Evolutionary conservation across 2,329 filamentous ascomycete species (phyloP), one percentile per base, ranked within the genome.

Genomic region (Xylariaceae sp.): DNA sequence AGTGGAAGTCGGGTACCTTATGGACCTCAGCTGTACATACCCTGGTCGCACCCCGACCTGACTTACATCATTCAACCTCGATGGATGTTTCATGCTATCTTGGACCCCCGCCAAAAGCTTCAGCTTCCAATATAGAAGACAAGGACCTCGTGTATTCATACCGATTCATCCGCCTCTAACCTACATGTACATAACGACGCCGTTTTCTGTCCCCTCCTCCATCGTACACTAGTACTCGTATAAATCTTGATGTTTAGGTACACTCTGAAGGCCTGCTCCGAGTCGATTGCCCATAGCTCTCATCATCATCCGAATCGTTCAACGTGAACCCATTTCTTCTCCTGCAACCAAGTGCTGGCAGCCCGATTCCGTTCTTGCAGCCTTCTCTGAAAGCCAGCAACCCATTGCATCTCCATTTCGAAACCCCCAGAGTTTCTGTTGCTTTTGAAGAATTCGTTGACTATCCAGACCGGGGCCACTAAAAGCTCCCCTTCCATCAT

Each of bases 401-500:
- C 60, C 66, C 66, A 67, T 17, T 56, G 42, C 6, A 58, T 54
- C 48, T 68, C 66, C 2, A 61, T 43, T 17, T 61, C 62, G 9
- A 60, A 62, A 17, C 60, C 57, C 14, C 60, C 62, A 11, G 58
- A 57, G 1, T 19, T 42, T 14, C 48, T 53, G 31, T 66, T 56
- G 36, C 51, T 51, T 7, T 60, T 51, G 49, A 64, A 68, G 36
- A 64, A 67, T 0, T 61, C 50, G 41, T 47, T 58, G 28, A 68
- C 53, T 28, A 64, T 51, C 53, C 58, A 63, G n/a, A 66, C 55
- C 5, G 66, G 66, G 16, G 61, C 61, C 4, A 60, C 54, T 16
- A 67, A 47, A n/a, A 67, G 57, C 50, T 68, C 64, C 34, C 67
- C 65, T 10, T 54, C 68, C 1, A 72, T 76, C 3, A 64, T 66